Conservation (phyloP, 228 moss, liverwort and hornwort genomes). For the Sphagnum magellanicum region DNA sequence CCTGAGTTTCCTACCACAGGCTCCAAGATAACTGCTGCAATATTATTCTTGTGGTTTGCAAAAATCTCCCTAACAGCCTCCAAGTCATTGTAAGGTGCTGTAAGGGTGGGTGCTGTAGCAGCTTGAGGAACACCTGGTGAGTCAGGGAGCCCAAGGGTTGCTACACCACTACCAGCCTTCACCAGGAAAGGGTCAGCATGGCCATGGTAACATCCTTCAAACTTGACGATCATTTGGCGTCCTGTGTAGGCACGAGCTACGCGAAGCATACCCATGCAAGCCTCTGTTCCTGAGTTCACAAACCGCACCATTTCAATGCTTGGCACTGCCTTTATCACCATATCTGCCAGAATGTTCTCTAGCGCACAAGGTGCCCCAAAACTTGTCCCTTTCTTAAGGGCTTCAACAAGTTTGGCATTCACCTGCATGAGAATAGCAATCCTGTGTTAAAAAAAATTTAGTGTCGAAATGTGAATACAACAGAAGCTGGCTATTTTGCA, state of each 20-base stretch:
- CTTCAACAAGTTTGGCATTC: constrained; percentile 77
- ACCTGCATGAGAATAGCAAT: constrained; percentile 28
- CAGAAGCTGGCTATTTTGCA: no score
- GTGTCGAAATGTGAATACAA: no score
- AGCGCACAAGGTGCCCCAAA: constrained; percentile 80
- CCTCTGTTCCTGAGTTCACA: constrained; percentile 96
- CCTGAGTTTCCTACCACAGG: constrained; percentile 96
- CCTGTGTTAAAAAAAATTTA: background rate
- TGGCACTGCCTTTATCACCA: constrained; percentile 94
- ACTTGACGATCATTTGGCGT: constrained; percentile 88
- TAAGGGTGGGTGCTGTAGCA: constrained; percentile 71
- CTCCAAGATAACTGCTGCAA: constrained; percentile 85
- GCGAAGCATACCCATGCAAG: constrained; percentile 94
- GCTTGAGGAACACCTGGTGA: constrained; percentile 85
- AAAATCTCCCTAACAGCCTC: constrained; percentile 75
- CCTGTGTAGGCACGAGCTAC: constrained; percentile 79
- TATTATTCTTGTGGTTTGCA: constrained; percentile 42
- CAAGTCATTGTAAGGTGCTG: constrained; percentile 83
- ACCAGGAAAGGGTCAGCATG: constrained; percentile 96
- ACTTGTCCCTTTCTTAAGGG: constrained; percentile 89
- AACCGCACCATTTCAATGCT: constrained; percentile 98
- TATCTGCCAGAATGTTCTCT: constrained; percentile 82
- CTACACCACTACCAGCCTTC: constrained; percentile 97
- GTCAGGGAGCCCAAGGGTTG: constrained; percentile 87
- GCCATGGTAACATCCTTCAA: constrained; percentile 96